Conservation (phyloP, 768 basidiomycete species). For the Mycena galericulata region DNA sequence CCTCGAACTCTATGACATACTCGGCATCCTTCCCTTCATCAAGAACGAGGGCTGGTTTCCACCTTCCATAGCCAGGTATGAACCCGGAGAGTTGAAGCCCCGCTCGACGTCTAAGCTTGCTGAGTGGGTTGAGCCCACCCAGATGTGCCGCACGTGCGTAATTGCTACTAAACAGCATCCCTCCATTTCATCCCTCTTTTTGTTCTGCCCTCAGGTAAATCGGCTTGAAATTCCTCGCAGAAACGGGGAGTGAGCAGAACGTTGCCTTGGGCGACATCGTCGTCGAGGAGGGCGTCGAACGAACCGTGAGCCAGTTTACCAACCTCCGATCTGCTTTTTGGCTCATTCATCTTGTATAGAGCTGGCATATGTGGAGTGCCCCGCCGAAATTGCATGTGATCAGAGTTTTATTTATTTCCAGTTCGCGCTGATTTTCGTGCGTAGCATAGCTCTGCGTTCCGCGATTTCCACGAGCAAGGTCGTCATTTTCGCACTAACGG, state of each 20-base stretch:
- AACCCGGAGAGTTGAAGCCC: slow-evolving; percentile 25
- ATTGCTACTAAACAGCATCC: background rate
- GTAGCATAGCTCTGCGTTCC: slow-evolving; percentile 2
- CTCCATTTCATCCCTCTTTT: background rate
- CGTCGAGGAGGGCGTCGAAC: slow-evolving; percentile 45
- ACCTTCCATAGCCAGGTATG: slow-evolving; percentile 27
- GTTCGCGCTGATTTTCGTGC: too few species aligned
- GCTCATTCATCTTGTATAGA: slow-evolving; percentile 24
- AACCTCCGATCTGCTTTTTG: background rate
- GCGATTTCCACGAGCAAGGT: background rate
- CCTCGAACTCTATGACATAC: slow-evolving; percentile 40
- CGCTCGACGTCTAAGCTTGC: background rate
- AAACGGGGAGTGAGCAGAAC: slow-evolving; percentile 44
- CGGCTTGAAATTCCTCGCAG: slow-evolving; percentile 55
- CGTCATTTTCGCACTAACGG: slow-evolving; percentile 20
- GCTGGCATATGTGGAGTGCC: slow-evolving; percentile 40
- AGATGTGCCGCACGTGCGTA: slow-evolving; percentile 35
- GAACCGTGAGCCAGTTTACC: slow-evolving; percentile 37
- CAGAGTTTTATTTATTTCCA: background rate
- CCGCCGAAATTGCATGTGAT: slow-evolving; percentile 26
- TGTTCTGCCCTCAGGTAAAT: slow-evolving; percentile 38
- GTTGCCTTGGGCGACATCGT: slow-evolving; percentile 53
- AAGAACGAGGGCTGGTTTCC: background rate
- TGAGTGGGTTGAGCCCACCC: slow-evolving; percentile 31
- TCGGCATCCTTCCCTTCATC: slow-evolving; percentile 39